Base-by-base conservation (phyloP, 2,329 filamentous ascomycete genomes). In the Aureobasidium sp. region DNA sequence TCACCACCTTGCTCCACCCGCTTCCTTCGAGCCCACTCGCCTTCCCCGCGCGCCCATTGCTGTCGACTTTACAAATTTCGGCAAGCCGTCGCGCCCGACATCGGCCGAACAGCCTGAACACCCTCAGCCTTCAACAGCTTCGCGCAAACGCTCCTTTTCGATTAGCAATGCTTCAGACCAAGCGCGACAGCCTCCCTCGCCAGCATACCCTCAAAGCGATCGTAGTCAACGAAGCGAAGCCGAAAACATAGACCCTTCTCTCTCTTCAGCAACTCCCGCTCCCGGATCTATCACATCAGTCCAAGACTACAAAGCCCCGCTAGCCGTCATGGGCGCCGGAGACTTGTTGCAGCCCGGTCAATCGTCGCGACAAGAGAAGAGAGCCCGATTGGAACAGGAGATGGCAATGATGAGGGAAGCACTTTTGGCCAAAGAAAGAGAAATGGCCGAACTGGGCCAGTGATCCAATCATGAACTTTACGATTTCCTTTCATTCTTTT, bases 331-430 rank as follows among this genome's bases (percentile, higher is more conserved):
- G 79, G 78, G 62, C 71, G 67, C 60, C 64, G 66, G 34, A 61
- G 65, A 42, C 67, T 69, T 52, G 17, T 68, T 67, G 20, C 48
- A 72, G 70, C 5, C 17, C 2, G 59, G 72, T 72, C 44, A 72
- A 73, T 11, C 75, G 67, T 34, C 75, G 73, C n/a, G 82, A 83
- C 34, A 77, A 15, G 70, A 78, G 8, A 87, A 83, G 67, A 80
- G 87, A 53, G 83, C 83, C 9, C 82, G 85, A 52, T 76, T 95
- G 53, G 82, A 87, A 70, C 80, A 85, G 27, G 90, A 95, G 72
- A 86, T 89, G 0, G 88, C 92, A 69, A 80, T 80, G 58, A 94
- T 94, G 85, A 82, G 88, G 41, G 84, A 87, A 71, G 79, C 88
- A 73, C 78, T 92, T 34, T 81, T 85, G 11, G 87, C 84, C 14